Evolutionary conservation across 2,329 filamentous ascomycete species (phyloP).

Genomic region (Alternaria gansuensis): DNA sequence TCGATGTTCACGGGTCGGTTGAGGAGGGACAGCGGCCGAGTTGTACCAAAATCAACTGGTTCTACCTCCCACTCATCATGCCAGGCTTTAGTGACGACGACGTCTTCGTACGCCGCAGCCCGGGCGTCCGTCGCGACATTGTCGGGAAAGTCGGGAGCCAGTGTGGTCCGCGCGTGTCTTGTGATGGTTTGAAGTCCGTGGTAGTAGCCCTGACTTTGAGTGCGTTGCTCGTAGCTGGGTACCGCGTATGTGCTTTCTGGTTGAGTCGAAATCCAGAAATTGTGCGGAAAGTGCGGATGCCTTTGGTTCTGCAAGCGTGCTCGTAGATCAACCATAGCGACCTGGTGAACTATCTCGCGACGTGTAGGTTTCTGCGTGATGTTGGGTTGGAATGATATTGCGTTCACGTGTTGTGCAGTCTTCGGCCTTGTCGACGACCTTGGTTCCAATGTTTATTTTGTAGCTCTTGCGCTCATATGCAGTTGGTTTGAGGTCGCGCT

Average conservation of each 20-base stretch:
- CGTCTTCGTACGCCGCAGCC: background rate
- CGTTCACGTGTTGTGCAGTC: background rate
- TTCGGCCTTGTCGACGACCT: background rate
- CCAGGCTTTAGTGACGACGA: conserved; percentile 10
- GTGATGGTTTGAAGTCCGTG: background rate
- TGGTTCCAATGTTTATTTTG: background rate
- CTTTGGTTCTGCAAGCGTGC: background rate
- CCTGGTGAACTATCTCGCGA: background rate
- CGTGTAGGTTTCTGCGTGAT: background rate
- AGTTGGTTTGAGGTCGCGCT: background rate
- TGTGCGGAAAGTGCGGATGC: background rate
- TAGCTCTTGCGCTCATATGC: background rate
- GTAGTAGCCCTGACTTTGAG: background rate
- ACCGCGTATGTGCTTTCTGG: background rate
- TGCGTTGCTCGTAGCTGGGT: background rate
- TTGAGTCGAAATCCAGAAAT: background rate
- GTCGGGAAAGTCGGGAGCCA: background rate
- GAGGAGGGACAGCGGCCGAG: conserved; percentile 10
- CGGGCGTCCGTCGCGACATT: background rate
- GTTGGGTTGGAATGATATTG: background rate
- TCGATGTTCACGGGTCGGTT: conserved; percentile 14
- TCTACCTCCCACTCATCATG: conserved; percentile 17
- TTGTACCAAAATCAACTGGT: conserved; percentile 8
- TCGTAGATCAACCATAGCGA: background rate
- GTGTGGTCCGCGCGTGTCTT: background rate